A percentile compares a stretch with the other conserved stretches of the same genome.
Conservation (phyloP, 306 rosid genomes). For the Quercus bicolor region DNA sequence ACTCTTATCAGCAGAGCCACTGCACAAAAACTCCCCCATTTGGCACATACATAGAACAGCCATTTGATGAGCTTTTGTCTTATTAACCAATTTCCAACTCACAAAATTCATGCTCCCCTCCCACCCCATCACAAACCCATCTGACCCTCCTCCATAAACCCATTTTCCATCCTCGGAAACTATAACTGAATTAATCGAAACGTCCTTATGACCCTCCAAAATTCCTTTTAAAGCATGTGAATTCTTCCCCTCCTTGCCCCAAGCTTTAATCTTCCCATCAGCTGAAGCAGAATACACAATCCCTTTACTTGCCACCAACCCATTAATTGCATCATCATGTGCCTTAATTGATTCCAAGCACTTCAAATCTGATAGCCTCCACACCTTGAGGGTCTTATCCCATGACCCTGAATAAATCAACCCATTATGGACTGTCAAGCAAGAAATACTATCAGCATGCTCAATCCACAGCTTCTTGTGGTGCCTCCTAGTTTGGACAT, state of each 20-base stretch:
- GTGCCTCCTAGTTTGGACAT: constrained; percentile 79
- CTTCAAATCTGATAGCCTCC: constrained; percentile 82
- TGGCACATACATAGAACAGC: constrained; percentile 76
- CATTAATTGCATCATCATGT: constrained; percentile 92
- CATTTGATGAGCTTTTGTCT: constrained; percentile 65
- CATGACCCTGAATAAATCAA: constrained; percentile 87
- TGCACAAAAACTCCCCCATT: constrained; percentile 62
- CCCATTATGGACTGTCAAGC: constrained; percentile 57
- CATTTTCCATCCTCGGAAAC: constrained; percentile 82
- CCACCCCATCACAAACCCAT: constrained; percentile 76
- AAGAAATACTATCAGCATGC: constrained; percentile 87
- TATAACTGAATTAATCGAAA: constrained; percentile 58
- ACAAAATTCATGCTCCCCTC: constrained; percentile 28
- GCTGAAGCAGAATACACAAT: constrained; percentile 93
- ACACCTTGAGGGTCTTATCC: constrained; percentile 86
- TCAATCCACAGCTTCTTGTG: constrained; percentile 86
- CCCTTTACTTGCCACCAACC: constrained; percentile 60
- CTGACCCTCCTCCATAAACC: constrained; percentile 76
- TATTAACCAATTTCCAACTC: constrained; percentile 62
- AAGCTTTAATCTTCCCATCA: constrained; percentile 87
- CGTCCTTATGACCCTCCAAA: constrained; percentile 76
- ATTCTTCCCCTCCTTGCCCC: constrained; percentile 51
- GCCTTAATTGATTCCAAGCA: constrained; percentile 85
- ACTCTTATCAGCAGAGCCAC: constrained; percentile 87
- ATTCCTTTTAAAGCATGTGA: constrained; percentile 57